Evolutionary conservation across 179 eudicot species (phyloP), one percentile per base, ranked within the genome.

Genomic region (Spergularia azorica): DNA sequence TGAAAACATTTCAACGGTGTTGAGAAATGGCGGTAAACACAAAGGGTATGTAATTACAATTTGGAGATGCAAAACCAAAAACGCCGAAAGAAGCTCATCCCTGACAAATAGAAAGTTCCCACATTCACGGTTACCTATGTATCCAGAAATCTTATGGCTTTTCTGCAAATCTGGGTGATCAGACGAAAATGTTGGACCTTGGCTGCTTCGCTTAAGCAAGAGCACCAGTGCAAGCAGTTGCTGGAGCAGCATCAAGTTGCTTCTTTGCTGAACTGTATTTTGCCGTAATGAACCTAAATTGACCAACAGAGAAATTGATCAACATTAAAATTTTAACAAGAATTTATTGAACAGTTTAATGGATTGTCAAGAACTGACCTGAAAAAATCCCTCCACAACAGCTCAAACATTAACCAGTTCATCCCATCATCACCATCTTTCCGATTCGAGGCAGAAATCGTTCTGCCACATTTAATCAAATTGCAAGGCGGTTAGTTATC

Each of bases 311-410:
- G 9, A 54, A 38, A 63, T 15, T 39, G 46, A 56, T 50, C 38
- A 50, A 43, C n/a, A 18, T 17, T 1, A 41, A 32, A 17, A 13
- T 60, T 68, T 55, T 15, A 61, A 57, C 9, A 51, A n/a, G 3
- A 67, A 9, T 48, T 58, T 36, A 46, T 9, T 17, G 21, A 11
- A 20, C 17, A 26, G 11, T 6, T 21, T 3, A 6, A 59, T 43
- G 46, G 4, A 12, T 4, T 9, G 26, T 11, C 32, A 26, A 26
- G 43, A 72, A 67, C 77, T 48, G 61, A 90, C 98, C 97, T 93
- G 92, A 95, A 93, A 82, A 95, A 95, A 77, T 93, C 98, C 97
- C 98, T 93, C 98, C 98, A 95, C 81, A 95, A 64, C 55, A 95
- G 84, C 84, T 93, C 98, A 78, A 91, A 95, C 91, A 91, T 89